phyloP scores from a whole-genome alignment of 1,139 yeast genomes.

The Casaregolazyma lundiana region DNA sequence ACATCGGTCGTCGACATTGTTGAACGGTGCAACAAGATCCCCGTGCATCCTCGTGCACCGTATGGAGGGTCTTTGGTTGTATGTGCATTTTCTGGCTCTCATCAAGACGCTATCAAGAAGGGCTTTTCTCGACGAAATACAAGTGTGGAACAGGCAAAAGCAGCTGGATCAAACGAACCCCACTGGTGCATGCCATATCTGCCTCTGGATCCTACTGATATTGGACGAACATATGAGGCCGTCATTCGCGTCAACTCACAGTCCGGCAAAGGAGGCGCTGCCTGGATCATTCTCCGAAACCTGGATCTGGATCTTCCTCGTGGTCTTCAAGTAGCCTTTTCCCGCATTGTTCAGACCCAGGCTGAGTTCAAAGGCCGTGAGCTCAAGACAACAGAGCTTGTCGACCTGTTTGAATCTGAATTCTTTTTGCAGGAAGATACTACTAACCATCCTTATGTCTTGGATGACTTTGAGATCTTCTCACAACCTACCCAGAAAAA shows the following conservation, averaged over 20 bases:
- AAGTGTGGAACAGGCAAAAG: conserved; percentile 41
- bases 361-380: conserved; percentile 88
- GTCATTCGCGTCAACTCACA: conserved; percentile 97
- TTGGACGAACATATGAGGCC: conserved; percentile 96
- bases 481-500: conserved; percentile 27
- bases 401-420: conserved; percentile 64
- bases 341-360: conserved; percentile 70
- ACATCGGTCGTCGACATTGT: conserved; percentile 77
- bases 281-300: conserved; percentile 88
- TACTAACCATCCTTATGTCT: conserved; percentile 25
- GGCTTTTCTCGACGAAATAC: conserved; percentile 68
- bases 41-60: conserved; percentile 90
- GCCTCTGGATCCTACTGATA: conserved; percentile 94
- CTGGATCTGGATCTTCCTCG: conserved; percentile 92
- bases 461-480: conserved; percentile 32
- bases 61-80: conserved; percentile 96
- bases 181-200: conserved; percentile 87
- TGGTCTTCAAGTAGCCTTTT: conserved; percentile 84
- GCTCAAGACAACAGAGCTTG: conserved; percentile 70
- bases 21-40: conserved; percentile 92
- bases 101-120: conserved; percentile 97
- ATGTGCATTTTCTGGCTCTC: conserved; percentile 94
- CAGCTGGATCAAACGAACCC: conserved; percentile 15
- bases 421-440: conserved; percentile 53
- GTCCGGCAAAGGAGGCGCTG: conserved; percentile 98